Evolutionary conservation across 2,329 filamentous ascomycete genomes (phyloP).

Genomic region (Fusarium sp.): DNA sequence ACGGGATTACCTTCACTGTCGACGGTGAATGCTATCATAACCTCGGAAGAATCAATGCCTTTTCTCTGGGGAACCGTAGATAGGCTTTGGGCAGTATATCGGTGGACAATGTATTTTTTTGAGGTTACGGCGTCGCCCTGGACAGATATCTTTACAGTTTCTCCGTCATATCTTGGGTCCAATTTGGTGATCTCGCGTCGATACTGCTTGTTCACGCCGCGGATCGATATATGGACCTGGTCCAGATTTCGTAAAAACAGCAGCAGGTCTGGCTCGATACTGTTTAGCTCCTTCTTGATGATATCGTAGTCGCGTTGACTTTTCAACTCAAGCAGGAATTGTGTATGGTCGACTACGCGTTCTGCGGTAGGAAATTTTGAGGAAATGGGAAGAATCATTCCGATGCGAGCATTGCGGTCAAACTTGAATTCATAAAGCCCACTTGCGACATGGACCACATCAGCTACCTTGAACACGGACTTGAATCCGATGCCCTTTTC

Average conservation of each 20-base stretch:
- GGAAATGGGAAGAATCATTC: neutral
- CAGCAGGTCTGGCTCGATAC: neutral
- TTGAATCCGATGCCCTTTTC: neutral
- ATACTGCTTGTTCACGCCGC: neutral
- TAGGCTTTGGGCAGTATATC: neutral
- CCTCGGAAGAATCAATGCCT: neutral
- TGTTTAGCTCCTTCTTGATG: neutral
- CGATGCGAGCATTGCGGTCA: neutral
- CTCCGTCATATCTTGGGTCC: neutral
- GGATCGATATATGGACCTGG: neutral
- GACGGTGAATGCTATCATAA: neutral
- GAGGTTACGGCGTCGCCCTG: rapidly evolving
- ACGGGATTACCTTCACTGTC: neutral
- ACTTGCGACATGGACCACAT: neutral
- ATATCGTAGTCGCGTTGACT: neutral
- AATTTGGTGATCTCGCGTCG: neutral
- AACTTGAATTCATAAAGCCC: neutral
- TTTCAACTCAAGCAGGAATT: neutral
- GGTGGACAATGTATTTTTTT: neutral
- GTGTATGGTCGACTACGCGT: neutral
- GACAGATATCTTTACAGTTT: neutral
- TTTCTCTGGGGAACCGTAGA: neutral
- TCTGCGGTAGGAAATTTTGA: neutral
- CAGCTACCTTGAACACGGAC: neutral
- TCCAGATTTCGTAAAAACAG: neutral